Base-by-base conservation (phyloP, 331 rosid genomes). In the Rosa hybrid region DNA sequence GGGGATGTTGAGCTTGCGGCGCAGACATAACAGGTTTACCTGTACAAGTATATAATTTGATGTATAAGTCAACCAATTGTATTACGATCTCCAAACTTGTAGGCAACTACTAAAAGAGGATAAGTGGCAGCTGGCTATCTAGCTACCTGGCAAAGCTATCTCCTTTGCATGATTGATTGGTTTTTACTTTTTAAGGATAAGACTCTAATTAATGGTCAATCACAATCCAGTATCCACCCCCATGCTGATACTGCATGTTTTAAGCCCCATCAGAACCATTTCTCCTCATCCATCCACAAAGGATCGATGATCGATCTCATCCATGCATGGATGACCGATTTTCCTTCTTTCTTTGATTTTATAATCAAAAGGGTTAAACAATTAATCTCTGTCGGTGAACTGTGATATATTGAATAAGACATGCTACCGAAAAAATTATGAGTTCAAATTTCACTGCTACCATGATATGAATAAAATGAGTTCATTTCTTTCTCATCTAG, bases 181-280 rank as follows among this genome's bases (percentile, higher is more conserved):
- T 72, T 38, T 80, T 80, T 59, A 74, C 10, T 72, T 38, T 80
- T 80, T 59, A 74, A 86, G 90, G 95, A 90, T 88, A 90, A 85
- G 95, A 86, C 83, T n/a, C n/a, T n/a, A n/a, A n/a, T n/a, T n/a
- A n/a, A n/a, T n/a, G 39, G 39, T 64, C 57, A 71, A 76, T 67
- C 72, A 78, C 63, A 72, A 46, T 64, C 74, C n/a, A 5, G 5
- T 14, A 27, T 21, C 39, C 12, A 4, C 45, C 4, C 25, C 87
- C 87, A 70, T 85, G 57, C 83, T 70, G 75, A 13, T 4, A 3
- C 70, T 64, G 20, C 4, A 5, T 27, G 54, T 78, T 79, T 75
- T 46, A 25, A 59, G 23, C 62, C 42, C 20, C 16, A 20, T 39
- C 20, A 30, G 72, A 65, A 77, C 39, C 70, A 76, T 6, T 18